Evolutionary conservation across 164 flowering plant genomes (phyloP).

Genomic region (Tetrastigma voinierianum): DNA sequence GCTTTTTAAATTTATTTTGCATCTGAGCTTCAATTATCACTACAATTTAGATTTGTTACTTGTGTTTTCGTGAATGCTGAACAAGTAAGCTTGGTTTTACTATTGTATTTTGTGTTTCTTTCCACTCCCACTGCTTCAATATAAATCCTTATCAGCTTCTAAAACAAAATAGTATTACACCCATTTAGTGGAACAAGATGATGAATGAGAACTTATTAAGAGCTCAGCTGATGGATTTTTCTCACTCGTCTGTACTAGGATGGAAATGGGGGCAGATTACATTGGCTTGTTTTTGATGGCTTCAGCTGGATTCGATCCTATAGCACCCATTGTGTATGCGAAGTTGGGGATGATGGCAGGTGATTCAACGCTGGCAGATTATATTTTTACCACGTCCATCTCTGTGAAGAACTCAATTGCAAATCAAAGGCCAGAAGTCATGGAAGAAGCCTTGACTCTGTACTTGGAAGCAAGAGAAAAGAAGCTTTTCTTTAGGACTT

Average conservation of each 20-base stretch:
- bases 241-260: slow-evolving; percentile 36
- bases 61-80: no score
- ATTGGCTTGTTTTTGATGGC: slow-evolving; percentile 84
- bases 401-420: slow-evolving; percentile 75
- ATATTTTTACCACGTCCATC: slow-evolving; percentile 96
- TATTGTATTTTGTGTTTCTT: no score
- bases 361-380: slow-evolving; percentile 59
- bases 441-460: slow-evolving; percentile 87
- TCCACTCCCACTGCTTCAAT: no score
- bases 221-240: no score
- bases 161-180: no score
- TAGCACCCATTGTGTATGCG: slow-evolving; percentile 87
- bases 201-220: no score
- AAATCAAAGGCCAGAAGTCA: slow-evolving; percentile 75
- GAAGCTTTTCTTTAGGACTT: slow-evolving; percentile 71
- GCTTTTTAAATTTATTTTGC: no score
- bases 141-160: no score
- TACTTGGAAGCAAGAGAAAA: slow-evolving; percentile 49
- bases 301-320: slow-evolving; percentile 91
- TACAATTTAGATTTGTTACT: no score
- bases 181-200: no score
- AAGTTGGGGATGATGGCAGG: slow-evolving; percentile 69
- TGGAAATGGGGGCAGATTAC: slow-evolving; percentile 99
- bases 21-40: no score
- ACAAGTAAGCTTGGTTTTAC: no score